Evolutionary conservation across 768 basidiomycete genomes (phyloP).

Genomic region (Podaxis rugospora): DNA sequence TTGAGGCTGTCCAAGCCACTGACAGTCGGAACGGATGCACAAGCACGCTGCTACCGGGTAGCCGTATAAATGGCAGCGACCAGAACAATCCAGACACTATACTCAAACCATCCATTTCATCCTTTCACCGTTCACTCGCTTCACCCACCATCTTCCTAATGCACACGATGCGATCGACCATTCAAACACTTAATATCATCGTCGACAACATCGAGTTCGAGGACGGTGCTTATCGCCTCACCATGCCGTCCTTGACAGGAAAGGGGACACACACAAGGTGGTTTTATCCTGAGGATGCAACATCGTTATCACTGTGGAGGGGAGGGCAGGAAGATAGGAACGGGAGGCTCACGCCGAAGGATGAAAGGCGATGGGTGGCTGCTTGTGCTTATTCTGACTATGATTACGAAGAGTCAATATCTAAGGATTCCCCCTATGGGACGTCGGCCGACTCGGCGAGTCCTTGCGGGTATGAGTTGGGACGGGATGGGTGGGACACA

Average conservation of each 20-base stretch:
- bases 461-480: not conserved
- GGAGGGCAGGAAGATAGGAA: not conserved
- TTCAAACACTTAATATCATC: not conserved
- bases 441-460: not conserved
- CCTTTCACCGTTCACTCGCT: not conserved
- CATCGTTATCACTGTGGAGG: not conserved
- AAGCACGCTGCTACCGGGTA: not conserved
- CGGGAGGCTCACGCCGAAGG: not conserved
- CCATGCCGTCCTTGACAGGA: not conserved
- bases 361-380: not conserved
- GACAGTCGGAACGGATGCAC: not conserved
- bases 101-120: not conserved
- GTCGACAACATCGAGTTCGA: not conserved
- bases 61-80: not conserved
- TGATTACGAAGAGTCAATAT: not conserved
- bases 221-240: not conserved
- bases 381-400: not conserved
- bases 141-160: not conserved
- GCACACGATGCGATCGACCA: not conserved
- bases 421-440: not conserved
- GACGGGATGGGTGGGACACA: not conserved
- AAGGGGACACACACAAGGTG: conserved; percentile 1
- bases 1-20: not conserved
- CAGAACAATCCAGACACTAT: not conserved
- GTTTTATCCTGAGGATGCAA: not conserved